phyloP scores from a whole-genome alignment of 2,329 filamentous ascomycete genomes.

The Monosporascus sp. region DNA sequence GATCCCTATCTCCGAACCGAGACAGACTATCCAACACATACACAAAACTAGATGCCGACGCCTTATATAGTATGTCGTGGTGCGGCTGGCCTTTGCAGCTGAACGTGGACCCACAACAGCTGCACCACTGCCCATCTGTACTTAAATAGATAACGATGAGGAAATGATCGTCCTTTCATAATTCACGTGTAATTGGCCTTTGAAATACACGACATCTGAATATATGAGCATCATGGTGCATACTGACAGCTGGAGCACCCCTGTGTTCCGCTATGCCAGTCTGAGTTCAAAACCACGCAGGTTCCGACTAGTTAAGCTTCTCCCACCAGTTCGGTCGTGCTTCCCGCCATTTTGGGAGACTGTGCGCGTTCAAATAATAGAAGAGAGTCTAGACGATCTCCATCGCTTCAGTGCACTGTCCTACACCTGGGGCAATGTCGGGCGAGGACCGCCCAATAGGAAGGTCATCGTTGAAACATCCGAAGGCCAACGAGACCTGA shows the following conservation, averaged over 20 bases:
- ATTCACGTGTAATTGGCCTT: neutral
- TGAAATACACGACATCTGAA: neutral
- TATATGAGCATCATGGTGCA: neutral
- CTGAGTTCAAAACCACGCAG: constrained; percentile 3
- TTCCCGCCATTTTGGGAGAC: constrained; percentile 15
- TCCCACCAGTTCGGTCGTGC: constrained; percentile 11
- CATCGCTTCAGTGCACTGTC: constrained; percentile 24
- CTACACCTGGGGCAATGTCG: constrained; percentile 23
- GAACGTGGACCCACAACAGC: too few species aligned
- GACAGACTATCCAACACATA: too few species aligned
- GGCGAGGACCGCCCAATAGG: constrained; percentile 11
- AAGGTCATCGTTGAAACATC: constrained; percentile 19
- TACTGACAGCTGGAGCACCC: neutral
- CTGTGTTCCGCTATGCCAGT: constrained; percentile 4
- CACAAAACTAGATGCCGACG: too few species aligned
- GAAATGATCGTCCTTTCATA: too few species aligned
- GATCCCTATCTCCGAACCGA: too few species aligned
- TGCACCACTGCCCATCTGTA: too few species aligned
- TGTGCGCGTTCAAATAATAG: constrained; percentile 21
- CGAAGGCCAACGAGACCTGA: constrained; percentile 8
- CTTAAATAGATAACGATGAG: too few species aligned
- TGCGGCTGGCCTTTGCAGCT: too few species aligned
- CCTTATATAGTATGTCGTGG: too few species aligned
- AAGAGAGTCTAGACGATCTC: constrained; percentile 11
- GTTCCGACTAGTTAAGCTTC: constrained; percentile 22